Evolutionary conservation across 2,329 filamentous ascomycete species (phyloP), one percentile per base, ranked within the genome.

Genomic region (Microsporum audouinii): DNA sequence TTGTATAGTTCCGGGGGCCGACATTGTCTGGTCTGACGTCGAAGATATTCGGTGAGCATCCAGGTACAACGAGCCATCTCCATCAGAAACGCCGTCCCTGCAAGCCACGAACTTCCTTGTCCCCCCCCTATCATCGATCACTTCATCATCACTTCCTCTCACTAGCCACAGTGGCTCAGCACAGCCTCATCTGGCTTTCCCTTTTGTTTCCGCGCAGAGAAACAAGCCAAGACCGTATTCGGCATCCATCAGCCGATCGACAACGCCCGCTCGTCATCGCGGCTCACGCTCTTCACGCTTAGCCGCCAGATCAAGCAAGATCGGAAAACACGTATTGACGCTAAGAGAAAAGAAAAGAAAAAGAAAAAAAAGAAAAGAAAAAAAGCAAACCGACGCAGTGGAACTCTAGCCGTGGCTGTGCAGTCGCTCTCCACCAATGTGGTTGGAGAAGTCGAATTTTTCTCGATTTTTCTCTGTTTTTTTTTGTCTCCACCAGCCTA

Each of bases 181-280:
- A 53, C 49, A 53, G 49, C 49, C 49, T 53, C 49, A 29, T 23
- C 3, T n/a, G 14, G 39, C 39, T n/a, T 43, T 43, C 39, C 17
- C 12, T 14, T 43, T n/a, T 23, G 17, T 23, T 43, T 43, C 39
- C 39, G 39, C 39, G 14, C 39, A 41, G 14, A 14, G 6, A 17
- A 8, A 8, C 10, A 23, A 47, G 43, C 43, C 43, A 53, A 29
- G 27, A 31, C 27, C 49, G 49, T 53, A 53, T 53, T 53, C 49
- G 49, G 49, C 49, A 51, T 27, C 49, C 8, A 6, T 53, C 49
- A 53, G 33, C 49, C 49, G 49, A 53, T 53, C 49, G 49, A 53
- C 49, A 53, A 47, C 49, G 49, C 49, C 49, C 49, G 49, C 12
- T 53, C 49, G 49, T 53, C 49, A 53, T 53, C 27, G 49, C 49